phyloP scores from a whole-genome alignment of 129 eudicot genomes.

The Silybum marianum region DNA sequence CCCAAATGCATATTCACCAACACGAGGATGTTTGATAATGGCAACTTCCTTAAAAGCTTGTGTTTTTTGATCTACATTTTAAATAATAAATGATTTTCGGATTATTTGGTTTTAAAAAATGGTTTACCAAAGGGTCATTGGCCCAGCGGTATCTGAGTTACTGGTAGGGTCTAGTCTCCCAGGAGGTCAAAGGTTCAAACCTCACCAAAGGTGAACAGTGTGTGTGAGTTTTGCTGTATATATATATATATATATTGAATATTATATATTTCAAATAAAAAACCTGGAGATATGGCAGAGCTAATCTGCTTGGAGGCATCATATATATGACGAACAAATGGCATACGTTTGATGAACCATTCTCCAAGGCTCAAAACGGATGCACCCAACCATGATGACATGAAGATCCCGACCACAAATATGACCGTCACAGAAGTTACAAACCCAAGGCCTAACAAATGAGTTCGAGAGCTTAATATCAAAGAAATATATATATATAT shows the following conservation, averaged over 20 bases:
- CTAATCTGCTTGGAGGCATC: slow-evolving; percentile 84
- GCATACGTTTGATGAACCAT: slow-evolving; percentile 83
- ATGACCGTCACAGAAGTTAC: slow-evolving; percentile 73
- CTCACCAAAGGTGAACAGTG: neutral
- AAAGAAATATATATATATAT: no score
- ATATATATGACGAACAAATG: slow-evolving; percentile 78
- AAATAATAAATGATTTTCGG: neutral
- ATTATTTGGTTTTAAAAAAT: neutral
- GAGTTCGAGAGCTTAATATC: neutral
- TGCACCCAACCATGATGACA: slow-evolving; percentile 92
- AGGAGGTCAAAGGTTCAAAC: neutral
- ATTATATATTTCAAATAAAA: neutral
- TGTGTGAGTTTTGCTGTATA: neutral
- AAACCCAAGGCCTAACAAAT: slow-evolving; percentile 65
- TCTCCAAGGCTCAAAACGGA: slow-evolving; percentile 79
- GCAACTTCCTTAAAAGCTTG: slow-evolving; percentile 86
- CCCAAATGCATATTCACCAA: slow-evolving; percentile 92
- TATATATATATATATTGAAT: no score
- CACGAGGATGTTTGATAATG: slow-evolving; percentile 85
- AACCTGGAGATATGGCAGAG: slow-evolving; percentile 86
- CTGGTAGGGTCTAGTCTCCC: neutral
- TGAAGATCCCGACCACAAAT: slow-evolving; percentile 80
- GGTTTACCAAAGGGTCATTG: neutral
- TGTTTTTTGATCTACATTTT: slow-evolving; percentile 64
- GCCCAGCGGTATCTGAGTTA: neutral